Base-by-base conservation (phyloP, 768 basidiomycete species). In the Rhizopogon rudus region DNA sequence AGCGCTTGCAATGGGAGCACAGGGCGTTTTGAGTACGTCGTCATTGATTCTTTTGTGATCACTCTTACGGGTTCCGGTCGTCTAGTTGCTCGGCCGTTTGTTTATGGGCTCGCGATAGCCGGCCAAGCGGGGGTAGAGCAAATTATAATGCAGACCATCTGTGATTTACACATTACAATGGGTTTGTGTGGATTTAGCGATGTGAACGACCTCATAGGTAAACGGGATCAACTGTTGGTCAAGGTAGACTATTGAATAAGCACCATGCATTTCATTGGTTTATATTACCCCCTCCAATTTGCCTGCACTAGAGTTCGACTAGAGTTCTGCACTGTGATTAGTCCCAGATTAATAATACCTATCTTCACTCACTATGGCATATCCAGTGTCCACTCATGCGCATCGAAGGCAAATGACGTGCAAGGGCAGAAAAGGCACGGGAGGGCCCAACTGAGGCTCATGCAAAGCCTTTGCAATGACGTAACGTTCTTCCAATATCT, bases 1-100 rank as follows among this genome's bases (percentile, higher is more conserved):
- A 59, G 83, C 83, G 1, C 67, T 83, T 14, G 82, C 82, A 0
- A 66, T 84, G 9, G 82, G 83, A 6, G 82, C 82, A 1, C 75
- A 83, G 53, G 80, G 67, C 7, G 77, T 84, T 3, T 63, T 81
- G 10, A 63, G 71, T 78, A 51, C 45, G 74, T 68, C 41, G 29
- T 28, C 12, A 16, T 41, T 7, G 16, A 8, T 33, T 40, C 8
- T 43, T 40, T 6, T 7, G 17, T 33, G 13, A 1, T 25, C 10
- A 40, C 28, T 31, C 40, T 44, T 29, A 22, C 2, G 20, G 12
- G 1, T 22, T 17, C 4, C 4, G 25, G 25, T 25, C 20, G 55
- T 44, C 44, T 40, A 57, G 73, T 81, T 44, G 78, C 72, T 1
- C 70, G 78, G 12, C 74, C 73, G 5, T 74, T 69, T 61, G 73